These are phyloP conservation scores for Fusarium sp. DNA, from an alignment of 2,329 filamentous ascomycete genomes.

Conservation along the genomic window DNA sequence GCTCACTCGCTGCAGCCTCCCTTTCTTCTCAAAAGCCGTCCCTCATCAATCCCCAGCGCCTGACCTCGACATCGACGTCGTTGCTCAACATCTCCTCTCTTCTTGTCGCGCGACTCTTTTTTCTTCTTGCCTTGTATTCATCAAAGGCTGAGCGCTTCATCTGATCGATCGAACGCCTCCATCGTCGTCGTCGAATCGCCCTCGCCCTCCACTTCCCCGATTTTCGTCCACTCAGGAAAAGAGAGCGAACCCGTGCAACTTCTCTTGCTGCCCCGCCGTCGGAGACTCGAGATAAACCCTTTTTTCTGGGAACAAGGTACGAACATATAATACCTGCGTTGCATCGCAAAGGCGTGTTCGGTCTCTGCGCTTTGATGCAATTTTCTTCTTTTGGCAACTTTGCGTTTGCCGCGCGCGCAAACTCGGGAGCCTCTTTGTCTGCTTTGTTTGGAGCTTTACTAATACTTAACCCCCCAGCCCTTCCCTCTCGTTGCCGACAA, in stretches of 20 bases:
- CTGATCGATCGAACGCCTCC: constrained; percentile 3
- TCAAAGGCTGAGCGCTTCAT: constrained; percentile 11
- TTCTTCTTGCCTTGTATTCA: constrained; percentile 9
- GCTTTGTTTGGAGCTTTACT: constrained; percentile 32
- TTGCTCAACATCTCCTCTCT: constrained; percentile 34
- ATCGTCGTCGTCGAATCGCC: neutral
- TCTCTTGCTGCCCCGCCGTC: constrained; percentile 42
- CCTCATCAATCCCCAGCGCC: constrained; percentile 33
- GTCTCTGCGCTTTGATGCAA: neutral
- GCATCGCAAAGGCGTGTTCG: neutral
- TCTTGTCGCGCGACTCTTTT: neutral
- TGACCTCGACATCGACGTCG: constrained; percentile 35
- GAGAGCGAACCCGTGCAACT: constrained; percentile 39
- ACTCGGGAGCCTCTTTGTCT: constrained; percentile 10
- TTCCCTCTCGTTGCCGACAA: constrained; percentile 13
- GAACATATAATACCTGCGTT: constrained; percentile 16
- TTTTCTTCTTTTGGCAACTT: neutral
- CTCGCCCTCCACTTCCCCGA: constrained; percentile 40
- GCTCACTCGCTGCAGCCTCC: constrained; percentile 43
- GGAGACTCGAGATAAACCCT: constrained; percentile 39
- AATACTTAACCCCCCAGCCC: constrained; percentile 34
- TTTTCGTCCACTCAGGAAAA: constrained; percentile 31
- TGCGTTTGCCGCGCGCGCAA: constrained; percentile 2
- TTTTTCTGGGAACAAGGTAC: constrained; percentile 43
- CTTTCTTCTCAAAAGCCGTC: constrained; percentile 46